Percentiles rank a stretch among this genome's conserved stretches.
Conservation (phyloP, 495 filamentous ascomycete genomes). For the Tuber microsphaerosporum region DNA sequence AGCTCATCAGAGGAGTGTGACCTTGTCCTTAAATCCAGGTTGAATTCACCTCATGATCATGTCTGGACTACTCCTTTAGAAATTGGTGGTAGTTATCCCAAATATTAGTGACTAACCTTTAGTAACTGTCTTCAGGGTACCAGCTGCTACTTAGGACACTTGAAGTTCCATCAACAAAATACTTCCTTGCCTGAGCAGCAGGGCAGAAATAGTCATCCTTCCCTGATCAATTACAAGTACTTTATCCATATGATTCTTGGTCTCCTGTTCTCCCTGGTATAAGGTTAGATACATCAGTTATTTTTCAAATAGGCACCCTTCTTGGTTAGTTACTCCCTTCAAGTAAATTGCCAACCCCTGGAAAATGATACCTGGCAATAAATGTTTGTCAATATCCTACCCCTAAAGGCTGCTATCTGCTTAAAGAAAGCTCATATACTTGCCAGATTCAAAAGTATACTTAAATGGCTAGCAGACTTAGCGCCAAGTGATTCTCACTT, state of each 20-base stretch:
- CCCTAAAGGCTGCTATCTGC: too few species aligned
- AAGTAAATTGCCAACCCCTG: too few species aligned
- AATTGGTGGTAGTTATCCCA: constrained; percentile 60
- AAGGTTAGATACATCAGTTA: constrained; percentile 76
- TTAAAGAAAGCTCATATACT: too few species aligned
- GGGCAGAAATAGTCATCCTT: constrained; percentile 57
- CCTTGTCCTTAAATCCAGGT: constrained; percentile 49
- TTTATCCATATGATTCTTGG: constrained; percentile 72
- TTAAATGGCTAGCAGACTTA: too few species aligned
- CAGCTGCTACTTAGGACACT: constrained; percentile 36
- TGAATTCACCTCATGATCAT: constrained; percentile 56
- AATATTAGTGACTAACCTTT: too few species aligned
- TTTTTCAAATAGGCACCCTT: too few species aligned
- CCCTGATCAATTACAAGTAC: constrained; percentile 62
- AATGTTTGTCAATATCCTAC: too few species aligned
- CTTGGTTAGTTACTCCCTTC: too few species aligned
- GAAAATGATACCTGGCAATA: too few species aligned
- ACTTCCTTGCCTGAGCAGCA: constrained; percentile 57
- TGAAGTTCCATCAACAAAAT: constrained; percentile 61
- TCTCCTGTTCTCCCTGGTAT: constrained; percentile 76
- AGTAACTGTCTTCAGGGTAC: constrained; percentile 46
- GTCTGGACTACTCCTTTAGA: constrained; percentile 61
- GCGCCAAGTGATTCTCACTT: too few species aligned
- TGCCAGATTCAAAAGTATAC: too few species aligned
- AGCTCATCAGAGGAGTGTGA: constrained; percentile 62